phyloP scores from a whole-genome alignment of 495 filamentous ascomycete species.

The Talaromyces proteolyticus region DNA sequence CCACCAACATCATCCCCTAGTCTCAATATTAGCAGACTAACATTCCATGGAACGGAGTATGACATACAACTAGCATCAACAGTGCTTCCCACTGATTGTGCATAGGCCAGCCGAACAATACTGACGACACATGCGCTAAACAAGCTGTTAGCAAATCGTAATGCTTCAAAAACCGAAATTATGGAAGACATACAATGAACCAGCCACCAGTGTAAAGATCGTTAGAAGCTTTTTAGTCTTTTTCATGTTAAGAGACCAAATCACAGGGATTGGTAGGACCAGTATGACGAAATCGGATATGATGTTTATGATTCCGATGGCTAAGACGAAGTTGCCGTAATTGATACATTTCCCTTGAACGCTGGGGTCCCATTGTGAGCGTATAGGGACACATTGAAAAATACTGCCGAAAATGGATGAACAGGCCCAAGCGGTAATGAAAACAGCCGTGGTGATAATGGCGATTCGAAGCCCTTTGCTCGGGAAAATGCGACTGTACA shows the following conservation, averaged over 20 bases:
- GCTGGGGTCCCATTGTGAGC: constrained; percentile 15
- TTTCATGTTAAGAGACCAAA: constrained; percentile 26
- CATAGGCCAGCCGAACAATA: constrained; percentile 31
- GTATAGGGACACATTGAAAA: background rate
- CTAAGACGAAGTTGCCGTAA: constrained; percentile 21
- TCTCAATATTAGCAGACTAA: background rate
- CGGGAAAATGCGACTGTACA: constrained; percentile 26
- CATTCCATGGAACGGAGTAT: background rate
- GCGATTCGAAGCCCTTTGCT: background rate
- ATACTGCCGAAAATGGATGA: background rate
- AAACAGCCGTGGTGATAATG: constrained; percentile 15
- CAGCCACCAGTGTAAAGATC: constrained; percentile 33
- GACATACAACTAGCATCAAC: background rate
- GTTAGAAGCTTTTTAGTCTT: constrained; percentile 25
- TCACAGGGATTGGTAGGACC: constrained; percentile 31
- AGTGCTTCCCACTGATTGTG: background rate
- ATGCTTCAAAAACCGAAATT: background rate
- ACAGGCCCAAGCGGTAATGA: constrained; percentile 12
- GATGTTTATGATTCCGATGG: constrained; percentile 25
- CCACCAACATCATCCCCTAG: background rate
- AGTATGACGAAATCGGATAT: constrained; percentile 38
- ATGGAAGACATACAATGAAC: constrained; percentile 23
- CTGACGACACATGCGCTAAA: constrained; percentile 27
- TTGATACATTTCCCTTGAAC: constrained; percentile 20
- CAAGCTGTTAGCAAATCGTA: background rate